phyloP scores from a whole-genome alignment of 305 asterid species.

The Rubia balearica region DNA sequence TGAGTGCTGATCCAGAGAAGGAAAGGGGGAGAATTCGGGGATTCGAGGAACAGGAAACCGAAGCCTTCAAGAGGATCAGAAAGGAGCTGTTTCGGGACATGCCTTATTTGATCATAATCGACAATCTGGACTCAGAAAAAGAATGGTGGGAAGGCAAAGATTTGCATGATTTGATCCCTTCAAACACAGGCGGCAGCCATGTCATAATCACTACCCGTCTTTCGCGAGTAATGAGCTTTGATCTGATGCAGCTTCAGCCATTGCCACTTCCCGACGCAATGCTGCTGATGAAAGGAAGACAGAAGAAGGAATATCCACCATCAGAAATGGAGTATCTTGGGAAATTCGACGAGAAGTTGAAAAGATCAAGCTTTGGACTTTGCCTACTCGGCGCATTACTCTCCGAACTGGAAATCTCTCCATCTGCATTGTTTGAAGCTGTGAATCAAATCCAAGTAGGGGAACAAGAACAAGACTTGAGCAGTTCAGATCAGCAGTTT shows the following conservation, averaged over 20 bases:
- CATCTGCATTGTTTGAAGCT: slow-evolving; percentile 63
- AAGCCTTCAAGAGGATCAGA: slow-evolving; percentile 75
- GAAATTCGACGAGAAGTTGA: slow-evolving; percentile 55
- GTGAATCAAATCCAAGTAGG: slow-evolving; percentile 41
- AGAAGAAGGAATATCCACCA: slow-evolving; percentile 46
- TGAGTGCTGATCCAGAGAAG: slow-evolving; percentile 80
- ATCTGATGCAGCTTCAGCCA: slow-evolving; percentile 60
- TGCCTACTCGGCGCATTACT: slow-evolving; percentile 62
- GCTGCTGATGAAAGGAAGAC: slow-evolving; percentile 48
- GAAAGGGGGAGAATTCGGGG: slow-evolving; percentile 74
- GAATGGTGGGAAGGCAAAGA: slow-evolving; percentile 99
- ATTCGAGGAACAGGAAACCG: slow-evolving; percentile 82
- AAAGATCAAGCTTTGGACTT: slow-evolving; percentile 63
- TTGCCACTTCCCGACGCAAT: slow-evolving; percentile 57
- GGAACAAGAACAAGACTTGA: slow-evolving; percentile 39
- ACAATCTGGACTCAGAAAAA: slow-evolving; percentile 66
- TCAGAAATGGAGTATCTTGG: slow-evolving; percentile 50
- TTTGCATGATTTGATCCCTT: slow-evolving; percentile 71
- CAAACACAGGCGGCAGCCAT: slow-evolving; percentile 83
- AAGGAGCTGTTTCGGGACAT: slow-evolving; percentile 79
- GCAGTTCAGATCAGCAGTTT: slow-evolving; percentile 47
- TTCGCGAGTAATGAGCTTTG: slow-evolving; percentile 52
- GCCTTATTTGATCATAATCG: slow-evolving; percentile 78
- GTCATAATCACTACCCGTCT: slow-evolving; percentile 74
- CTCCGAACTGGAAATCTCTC: slow-evolving; percentile 54